These are phyloP conservation scores for Voacanga thouarsii DNA, from an alignment of 257 asterid genomes.

Conservation along the genomic window DNA sequence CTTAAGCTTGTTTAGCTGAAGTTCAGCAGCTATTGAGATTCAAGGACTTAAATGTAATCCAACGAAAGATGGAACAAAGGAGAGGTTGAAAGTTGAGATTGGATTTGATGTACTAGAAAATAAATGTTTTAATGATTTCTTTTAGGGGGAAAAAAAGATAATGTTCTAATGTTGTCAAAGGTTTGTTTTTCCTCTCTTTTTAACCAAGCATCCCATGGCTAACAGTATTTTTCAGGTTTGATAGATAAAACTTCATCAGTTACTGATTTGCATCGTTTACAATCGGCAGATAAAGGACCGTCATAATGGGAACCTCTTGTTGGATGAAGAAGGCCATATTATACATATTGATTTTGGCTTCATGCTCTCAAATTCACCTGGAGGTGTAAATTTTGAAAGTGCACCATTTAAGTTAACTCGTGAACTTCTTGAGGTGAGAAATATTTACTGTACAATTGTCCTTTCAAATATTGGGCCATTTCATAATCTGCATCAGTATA, in stretches of 20 bases:
- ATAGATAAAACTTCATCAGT: not conserved
- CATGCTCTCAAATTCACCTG: slow-evolving; percentile 99
- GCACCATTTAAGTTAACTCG: slow-evolving; percentile 98
- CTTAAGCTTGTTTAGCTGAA: not conserved
- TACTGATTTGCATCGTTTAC: not conserved
- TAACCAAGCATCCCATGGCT: not conserved
- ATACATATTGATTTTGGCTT: slow-evolving; percentile 99
- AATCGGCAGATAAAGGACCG: slow-evolving; percentile 65
- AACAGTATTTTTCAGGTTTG: not conserved
- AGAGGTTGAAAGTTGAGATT: not conserved
- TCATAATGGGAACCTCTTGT: slow-evolving; percentile 92
- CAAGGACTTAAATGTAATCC: not conserved
- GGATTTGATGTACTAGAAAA: not conserved
- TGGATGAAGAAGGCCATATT: slow-evolving; percentile 99
- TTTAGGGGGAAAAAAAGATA: not conserved
- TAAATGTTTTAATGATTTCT: not conserved
- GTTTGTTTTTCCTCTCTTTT: not conserved
- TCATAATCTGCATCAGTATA: not conserved
- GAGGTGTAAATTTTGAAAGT: slow-evolving; percentile 99
- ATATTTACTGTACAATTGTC: not conserved
- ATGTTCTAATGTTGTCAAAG: not conserved
- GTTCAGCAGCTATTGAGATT: not conserved
- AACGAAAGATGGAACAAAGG: not conserved
- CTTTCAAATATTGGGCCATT: not conserved
- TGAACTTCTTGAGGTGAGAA: slow-evolving; percentile 92